Evolutionary conservation across 192 early-diverging fungal species (phyloP).

Genomic region (Coemansia sp.): DNA sequence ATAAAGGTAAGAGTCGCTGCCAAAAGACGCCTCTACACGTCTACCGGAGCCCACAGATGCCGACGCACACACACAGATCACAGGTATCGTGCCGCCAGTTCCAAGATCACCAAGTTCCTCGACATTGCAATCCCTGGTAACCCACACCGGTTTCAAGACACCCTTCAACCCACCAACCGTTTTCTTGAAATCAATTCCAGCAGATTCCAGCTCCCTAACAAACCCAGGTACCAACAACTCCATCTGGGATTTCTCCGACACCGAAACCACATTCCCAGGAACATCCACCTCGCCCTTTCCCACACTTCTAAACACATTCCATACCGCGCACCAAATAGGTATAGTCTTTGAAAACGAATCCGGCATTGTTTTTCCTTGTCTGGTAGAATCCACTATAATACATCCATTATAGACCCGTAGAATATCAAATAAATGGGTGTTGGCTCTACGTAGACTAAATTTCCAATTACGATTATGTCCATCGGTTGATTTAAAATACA

Average conservation of each 20-base stretch:
- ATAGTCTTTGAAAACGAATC: conserved; percentile 85
- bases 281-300: conserved; percentile 67
- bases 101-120: conserved; percentile 53
- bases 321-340: conserved; percentile 84
- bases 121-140: conserved; percentile 62
- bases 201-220: conserved; percentile 59
- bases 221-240: conserved; percentile 58
- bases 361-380: conserved; percentile 81
- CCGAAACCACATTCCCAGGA: conserved; percentile 61
- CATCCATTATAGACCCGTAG: conserved; percentile 62
- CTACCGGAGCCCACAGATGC: conserved; percentile 37
- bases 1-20: conserved; percentile 65
- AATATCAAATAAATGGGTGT: conserved; percentile 68
- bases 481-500: conserved; percentile 95
- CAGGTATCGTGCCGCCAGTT: conserved; percentile 61
- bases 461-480: conserved; percentile 86
- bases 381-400: conserved; percentile 87
- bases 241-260: conserved; percentile 77
- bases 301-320: conserved; percentile 63
- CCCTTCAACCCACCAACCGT: conserved; percentile 49
- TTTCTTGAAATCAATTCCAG: conserved; percentile 44
- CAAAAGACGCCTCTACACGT: conserved; percentile 34
- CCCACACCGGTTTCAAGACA: conserved; percentile 83
- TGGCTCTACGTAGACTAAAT: conserved; percentile 79
- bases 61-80: conserved; percentile 80